These are phyloP conservation scores for Mortierella sp. DNA, from an alignment of 371 early-diverging fungal species.

Conservation along the genomic window DNA sequence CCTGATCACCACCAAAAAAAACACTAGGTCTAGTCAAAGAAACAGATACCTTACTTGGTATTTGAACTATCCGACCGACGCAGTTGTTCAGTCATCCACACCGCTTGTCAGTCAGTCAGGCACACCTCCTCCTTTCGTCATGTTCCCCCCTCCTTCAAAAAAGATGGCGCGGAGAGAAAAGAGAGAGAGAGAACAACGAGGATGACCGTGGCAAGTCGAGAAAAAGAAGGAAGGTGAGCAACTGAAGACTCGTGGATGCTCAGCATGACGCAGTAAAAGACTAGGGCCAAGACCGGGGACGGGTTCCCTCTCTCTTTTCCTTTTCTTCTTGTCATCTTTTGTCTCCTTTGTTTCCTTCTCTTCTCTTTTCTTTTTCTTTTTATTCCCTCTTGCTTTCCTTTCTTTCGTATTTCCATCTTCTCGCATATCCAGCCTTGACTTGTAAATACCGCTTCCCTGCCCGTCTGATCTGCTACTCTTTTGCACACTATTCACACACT, in stretches of 20 bases:
- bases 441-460: background rate
- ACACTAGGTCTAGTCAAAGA: background rate
- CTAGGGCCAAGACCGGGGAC: background rate
- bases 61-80: background rate
- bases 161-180: constrained; percentile 5
- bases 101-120: constrained; percentile 1
- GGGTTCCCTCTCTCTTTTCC: background rate
- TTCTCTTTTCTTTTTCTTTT: constrained; percentile 1
- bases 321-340: background rate
- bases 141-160: background rate
- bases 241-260: background rate
- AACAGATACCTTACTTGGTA: background rate
- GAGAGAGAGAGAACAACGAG: background rate
- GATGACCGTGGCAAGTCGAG: background rate
- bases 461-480: background rate
- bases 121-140: background rate
- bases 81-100: constrained; percentile 12
- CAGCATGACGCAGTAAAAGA: constrained; percentile 3
- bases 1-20: constrained; percentile 30
- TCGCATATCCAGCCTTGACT: background rate
- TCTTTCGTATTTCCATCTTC: background rate
- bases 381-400: background rate
- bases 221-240: background rate
- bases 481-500: too few relatives aligned
- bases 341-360: background rate